These are phyloP conservation scores for Penicillium manginii DNA, from an alignment of 495 filamentous ascomycete genomes.

Conservation along the genomic window DNA sequence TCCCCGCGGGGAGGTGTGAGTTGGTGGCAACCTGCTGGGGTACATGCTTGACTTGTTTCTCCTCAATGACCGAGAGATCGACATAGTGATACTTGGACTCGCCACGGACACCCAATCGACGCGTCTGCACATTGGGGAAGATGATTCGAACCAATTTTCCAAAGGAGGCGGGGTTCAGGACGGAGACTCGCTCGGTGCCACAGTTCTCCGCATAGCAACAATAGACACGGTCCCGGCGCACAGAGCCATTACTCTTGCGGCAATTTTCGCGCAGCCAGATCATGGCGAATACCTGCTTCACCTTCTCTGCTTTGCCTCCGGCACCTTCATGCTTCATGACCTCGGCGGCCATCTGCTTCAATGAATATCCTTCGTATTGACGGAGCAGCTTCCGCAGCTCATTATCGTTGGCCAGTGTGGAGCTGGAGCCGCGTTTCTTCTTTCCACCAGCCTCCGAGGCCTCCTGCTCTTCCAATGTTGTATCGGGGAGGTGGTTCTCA, in stretches of 20 bases:
- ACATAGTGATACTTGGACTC: conserved; percentile 99
- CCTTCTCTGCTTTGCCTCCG: conserved; percentile 78
- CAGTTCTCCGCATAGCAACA: conserved; percentile 89
- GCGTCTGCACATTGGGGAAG: conserved; percentile 90
- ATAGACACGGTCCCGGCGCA: conserved; percentile 90
- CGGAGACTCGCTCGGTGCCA: conserved; percentile 87
- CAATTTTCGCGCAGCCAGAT: conserved; percentile 89
- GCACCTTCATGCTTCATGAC: conserved; percentile 75
- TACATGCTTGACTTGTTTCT: conserved; percentile 48
- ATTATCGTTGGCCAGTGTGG: conserved; percentile 84
- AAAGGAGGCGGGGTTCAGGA: conserved; percentile 94
- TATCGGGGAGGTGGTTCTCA: conserved; percentile 68
- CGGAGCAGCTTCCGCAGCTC: conserved; percentile 86
- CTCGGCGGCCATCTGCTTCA: conserved; percentile 84
- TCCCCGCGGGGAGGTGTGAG: conserved; percentile 17
- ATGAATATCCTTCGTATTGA: conserved; percentile 69
- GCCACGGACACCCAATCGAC: conserved; percentile 87
- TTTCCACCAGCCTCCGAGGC: conserved; percentile 63
- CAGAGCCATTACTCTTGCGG: conserved; percentile 76
- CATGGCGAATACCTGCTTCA: conserved; percentile 97
- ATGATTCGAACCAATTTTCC: conserved; percentile 96
- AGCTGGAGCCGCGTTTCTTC: conserved; percentile 68
- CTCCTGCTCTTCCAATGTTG: conserved; percentile 64
- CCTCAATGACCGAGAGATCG: conserved; percentile 71
- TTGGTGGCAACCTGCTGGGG: conserved; percentile 32